Conservation (phyloP, 176 grass and related monocot species). For the Canna indica region DNA sequence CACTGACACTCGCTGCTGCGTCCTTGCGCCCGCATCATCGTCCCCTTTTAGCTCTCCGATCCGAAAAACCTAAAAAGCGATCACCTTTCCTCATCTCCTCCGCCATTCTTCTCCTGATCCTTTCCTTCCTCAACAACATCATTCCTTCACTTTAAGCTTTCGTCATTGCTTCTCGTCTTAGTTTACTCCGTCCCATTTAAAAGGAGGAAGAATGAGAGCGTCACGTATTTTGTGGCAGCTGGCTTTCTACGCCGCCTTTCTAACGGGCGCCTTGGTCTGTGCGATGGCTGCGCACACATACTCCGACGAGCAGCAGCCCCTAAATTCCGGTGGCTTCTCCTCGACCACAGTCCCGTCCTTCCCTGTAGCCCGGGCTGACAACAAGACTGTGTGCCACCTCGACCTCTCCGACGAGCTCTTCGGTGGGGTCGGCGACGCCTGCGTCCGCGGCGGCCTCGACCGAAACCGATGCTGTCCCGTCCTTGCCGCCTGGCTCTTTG, state of each 20-base stretch:
- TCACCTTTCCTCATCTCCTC: too few relatives aligned
- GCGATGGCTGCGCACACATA: slow-evolving; percentile 22
- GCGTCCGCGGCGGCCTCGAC: slow-evolving; percentile 66
- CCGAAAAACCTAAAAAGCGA: too few relatives aligned
- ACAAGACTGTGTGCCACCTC: slow-evolving; percentile 40
- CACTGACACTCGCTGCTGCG: too few relatives aligned
- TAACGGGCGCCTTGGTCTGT: slow-evolving; percentile 28
- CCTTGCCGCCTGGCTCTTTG: slow-evolving; percentile 96
- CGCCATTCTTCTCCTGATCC: too few relatives aligned
- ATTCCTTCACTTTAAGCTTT: too few relatives aligned
- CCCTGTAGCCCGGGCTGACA: slow-evolving; percentile 22
- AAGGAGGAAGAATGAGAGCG: neutral
- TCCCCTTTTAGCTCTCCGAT: too few relatives aligned
- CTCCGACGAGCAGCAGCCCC: slow-evolving; percentile 22
- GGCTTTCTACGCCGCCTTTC: slow-evolving; percentile 14
- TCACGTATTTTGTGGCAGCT: neutral
- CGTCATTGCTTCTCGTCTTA: too few relatives aligned
- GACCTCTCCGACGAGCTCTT: slow-evolving; percentile 96
- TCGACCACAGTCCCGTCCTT: slow-evolving; percentile 43
- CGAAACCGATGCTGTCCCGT: slow-evolving; percentile 91
- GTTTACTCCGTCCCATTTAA: neutral
- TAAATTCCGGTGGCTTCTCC: slow-evolving; percentile 11
- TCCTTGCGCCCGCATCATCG: too few relatives aligned
- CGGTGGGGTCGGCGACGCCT: slow-evolving; percentile 83
- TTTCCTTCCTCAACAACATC: neutral